Percentiles rank a stretch among this genome's conserved stretches.
phyloP scores from a whole-genome alignment of 768 basidiomycete species.

The Mycena kentingensis region DNA sequence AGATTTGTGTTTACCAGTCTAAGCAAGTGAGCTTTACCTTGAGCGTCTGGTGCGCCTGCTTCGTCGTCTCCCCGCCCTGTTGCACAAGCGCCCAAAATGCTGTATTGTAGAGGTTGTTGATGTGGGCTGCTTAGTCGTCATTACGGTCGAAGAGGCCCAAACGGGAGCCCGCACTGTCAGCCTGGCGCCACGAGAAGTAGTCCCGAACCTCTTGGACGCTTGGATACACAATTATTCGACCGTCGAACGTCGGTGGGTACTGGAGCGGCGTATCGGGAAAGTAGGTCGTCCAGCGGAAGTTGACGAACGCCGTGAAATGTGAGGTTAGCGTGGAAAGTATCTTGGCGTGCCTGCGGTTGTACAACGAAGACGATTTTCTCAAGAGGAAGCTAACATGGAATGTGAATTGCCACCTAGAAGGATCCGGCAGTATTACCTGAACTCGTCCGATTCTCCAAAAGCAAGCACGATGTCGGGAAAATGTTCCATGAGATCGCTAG shows the following conservation, averaged over 20 bases:
- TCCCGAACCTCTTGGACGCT: conserved; percentile 71
- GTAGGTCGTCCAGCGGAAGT: conserved; percentile 81
- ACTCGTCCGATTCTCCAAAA: conserved; percentile 98
- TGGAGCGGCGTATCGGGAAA: conserved; percentile 71
- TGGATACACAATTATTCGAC: conserved; percentile 84
- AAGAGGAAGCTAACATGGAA: conserved; percentile 74
- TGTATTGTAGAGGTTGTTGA: conserved; percentile 98
- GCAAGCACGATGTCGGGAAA: conserved; percentile 83
- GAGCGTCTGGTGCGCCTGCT: conserved; percentile 81
- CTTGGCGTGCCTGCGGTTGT: conserved; percentile 86
- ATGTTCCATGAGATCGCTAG: conserved; percentile 76
- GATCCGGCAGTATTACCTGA: conserved; percentile 75
- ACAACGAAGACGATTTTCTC: conserved; percentile 69
- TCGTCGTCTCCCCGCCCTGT: conserved; percentile 73
- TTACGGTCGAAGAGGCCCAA: conserved; percentile 16
- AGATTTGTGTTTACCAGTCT: neutral
- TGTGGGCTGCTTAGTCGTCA: conserved; percentile 66
- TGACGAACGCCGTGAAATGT: conserved; percentile 73
- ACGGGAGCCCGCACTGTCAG: conserved; percentile 72
- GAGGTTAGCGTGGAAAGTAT: conserved; percentile 19
- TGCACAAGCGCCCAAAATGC: conserved; percentile 92
- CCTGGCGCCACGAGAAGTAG: conserved; percentile 96
- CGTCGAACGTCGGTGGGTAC: conserved; percentile 94
- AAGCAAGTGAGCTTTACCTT: conserved; percentile 46
- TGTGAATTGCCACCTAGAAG: neutral